Conservation (phyloP, 2,329 filamentous ascomycete genomes). For the Botrytis porri region DNA sequence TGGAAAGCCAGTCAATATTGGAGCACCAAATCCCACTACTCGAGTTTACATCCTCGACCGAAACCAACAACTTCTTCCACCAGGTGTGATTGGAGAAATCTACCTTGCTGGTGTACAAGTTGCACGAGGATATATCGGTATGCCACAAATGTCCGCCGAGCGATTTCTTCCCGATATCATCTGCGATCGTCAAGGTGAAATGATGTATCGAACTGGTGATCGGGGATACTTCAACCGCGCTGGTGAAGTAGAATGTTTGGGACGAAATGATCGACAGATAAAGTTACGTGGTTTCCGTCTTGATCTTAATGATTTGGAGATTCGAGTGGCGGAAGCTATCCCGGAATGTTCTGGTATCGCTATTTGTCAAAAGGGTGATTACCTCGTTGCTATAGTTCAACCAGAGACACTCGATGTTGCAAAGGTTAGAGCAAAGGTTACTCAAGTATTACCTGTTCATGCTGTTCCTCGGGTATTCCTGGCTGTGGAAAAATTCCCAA, state of each 20-base stretch:
- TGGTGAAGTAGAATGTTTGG: conserved; percentile 42
- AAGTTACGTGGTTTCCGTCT: conserved; percentile 42
- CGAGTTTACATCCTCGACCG: conserved; percentile 45
- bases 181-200: conserved; percentile 24
- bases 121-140: conserved; percentile 42
- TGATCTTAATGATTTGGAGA: conserved; percentile 43
- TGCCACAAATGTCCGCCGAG: conserved; percentile 34
- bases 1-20: conserved; percentile 39
- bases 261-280: conserved; percentile 45
- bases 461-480: conserved; percentile 34
- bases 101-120: conserved; percentile 46
- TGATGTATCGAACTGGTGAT: conserved; percentile 46
- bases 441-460: conserved; percentile 29
- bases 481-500: conserved; percentile 35
- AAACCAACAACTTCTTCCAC: conserved; percentile 34
- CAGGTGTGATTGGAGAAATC: conserved; percentile 43
- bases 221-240: conserved; percentile 39
- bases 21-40: conserved; percentile 39
- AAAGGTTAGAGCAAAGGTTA: conserved; percentile 17
- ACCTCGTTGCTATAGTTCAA: conserved; percentile 36
- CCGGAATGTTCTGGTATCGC: conserved; percentile 29
- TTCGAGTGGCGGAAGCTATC: conserved; percentile 28
- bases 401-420: conserved; percentile 23
- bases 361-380: conserved; percentile 30
- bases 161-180: conserved; percentile 39